These are phyloP conservation scores for Scleroderma bovista DNA, from an alignment of 768 basidiomycete genomes.

Conservation along the genomic window DNA sequence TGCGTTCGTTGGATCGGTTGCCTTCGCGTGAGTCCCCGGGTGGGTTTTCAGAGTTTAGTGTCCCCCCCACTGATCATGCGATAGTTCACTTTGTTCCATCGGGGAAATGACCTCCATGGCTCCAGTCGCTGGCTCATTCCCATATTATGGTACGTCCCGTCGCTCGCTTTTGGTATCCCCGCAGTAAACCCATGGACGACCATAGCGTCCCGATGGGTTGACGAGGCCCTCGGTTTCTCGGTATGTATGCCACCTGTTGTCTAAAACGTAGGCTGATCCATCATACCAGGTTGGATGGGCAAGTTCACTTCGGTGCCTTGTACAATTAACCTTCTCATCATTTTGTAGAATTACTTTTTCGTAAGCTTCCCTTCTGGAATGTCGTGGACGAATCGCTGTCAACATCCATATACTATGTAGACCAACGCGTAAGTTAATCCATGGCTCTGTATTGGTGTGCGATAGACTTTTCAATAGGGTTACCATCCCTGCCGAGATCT, in stretches of 20 bases:
- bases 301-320: slow-evolving; percentile 11
- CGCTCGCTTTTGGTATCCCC: not conserved
- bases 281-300: slow-evolving; percentile 24
- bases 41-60: slow-evolving; percentile 20
- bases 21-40: slow-evolving; percentile 47
- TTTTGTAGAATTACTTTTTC: slow-evolving; percentile 48
- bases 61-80: not conserved
- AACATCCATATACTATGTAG: slow-evolving; percentile 7
- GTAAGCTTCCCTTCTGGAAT: slow-evolving; percentile 23
- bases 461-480: slow-evolving; percentile 32
- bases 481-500: slow-evolving; percentile 64
- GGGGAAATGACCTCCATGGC: slow-evolving; percentile 81
- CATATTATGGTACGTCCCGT: slow-evolving; percentile 52
- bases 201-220: slow-evolving; percentile 50
- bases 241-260: slow-evolving; percentile 27
- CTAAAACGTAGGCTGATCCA: not conserved
- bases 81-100: slow-evolving; percentile 55
- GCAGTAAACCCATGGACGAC: not conserved
- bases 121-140: slow-evolving; percentile 74
- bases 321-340: not conserved
- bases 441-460: not conserved
- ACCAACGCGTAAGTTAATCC: slow-evolving; percentile 7
- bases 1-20: slow-evolving; percentile 56
- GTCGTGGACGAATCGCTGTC: slow-evolving; percentile 15
- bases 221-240: slow-evolving; percentile 54